phyloP scores from a whole-genome alignment of 768 basidiomycete genomes.

The Sarcodon sp. region DNA sequence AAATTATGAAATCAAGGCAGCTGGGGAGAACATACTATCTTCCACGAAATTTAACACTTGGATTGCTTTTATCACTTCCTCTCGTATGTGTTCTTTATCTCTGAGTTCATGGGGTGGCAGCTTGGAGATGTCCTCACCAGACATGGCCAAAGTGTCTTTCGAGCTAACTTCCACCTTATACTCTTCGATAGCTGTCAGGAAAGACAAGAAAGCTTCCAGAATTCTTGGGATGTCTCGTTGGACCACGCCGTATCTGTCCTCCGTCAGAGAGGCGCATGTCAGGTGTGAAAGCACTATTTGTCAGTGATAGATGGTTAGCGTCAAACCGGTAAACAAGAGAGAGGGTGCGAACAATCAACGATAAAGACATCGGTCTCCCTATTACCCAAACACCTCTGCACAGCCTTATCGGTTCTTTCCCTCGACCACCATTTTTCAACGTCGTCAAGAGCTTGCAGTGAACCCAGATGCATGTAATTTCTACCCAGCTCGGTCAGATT shows the following conservation, averaged over 20 bases:
- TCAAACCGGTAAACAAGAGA: neutral
- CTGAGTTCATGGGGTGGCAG: conserved; percentile 21
- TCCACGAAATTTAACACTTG: conserved; percentile 39
- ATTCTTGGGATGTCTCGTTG: conserved; percentile 79
- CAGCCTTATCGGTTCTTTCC: conserved; percentile 34
- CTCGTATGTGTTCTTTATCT: conserved; percentile 23
- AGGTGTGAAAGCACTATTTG: conserved; percentile 50
- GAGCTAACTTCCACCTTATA: conserved; percentile 42
- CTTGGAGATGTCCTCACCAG: neutral
- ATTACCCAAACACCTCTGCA: neutral
- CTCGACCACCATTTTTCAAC: conserved; percentile 40
- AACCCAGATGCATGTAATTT: too few relatives aligned
- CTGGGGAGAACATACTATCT: conserved; percentile 36
- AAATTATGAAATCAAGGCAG: neutral
- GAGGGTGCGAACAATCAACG: neutral
- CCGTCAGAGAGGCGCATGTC: conserved; percentile 58
- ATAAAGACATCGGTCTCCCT: neutral
- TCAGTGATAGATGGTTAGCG: neutral
- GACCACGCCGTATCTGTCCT: conserved; percentile 75
- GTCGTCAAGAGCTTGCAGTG: conserved; percentile 13
- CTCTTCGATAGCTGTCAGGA: conserved; percentile 53
- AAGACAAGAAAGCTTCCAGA: conserved; percentile 61
- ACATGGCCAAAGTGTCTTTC: conserved; percentile 21
- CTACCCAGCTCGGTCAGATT: conserved; percentile 19
- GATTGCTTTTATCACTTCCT: conserved; percentile 42